Evolutionary conservation across 2,329 filamentous ascomycete genomes (phyloP).

Genomic region (Xylariaceae sp.): DNA sequence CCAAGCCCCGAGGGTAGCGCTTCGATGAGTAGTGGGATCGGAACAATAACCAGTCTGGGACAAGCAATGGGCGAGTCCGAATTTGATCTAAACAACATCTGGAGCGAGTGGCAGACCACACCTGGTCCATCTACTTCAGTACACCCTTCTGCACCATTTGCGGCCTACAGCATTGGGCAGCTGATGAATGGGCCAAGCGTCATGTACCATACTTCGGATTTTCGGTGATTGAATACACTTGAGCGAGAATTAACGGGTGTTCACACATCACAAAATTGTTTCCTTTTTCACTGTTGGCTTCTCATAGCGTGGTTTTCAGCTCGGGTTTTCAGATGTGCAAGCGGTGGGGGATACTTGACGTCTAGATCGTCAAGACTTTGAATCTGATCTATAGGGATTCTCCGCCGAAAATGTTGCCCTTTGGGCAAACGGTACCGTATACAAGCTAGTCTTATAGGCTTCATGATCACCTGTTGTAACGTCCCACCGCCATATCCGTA

Average conservation of each 20-base stretch:
- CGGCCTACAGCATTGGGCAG: not conserved
- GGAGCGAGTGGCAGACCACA: slow-evolving; percentile 10
- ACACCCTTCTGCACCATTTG: not conserved
- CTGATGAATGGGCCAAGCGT: not conserved
- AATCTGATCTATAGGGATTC: not conserved
- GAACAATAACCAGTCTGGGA: slow-evolving; percentile 15
- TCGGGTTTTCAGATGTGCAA: not conserved
- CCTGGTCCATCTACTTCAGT: not conserved
- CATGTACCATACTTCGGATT: not conserved
- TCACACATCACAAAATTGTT: not conserved
- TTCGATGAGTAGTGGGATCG: slow-evolving; percentile 23
- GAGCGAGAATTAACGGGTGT: not conserved
- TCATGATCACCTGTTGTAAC: too few relatives aligned
- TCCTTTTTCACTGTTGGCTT: too few relatives aligned
- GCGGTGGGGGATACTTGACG: not conserved
- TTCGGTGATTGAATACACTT: not conserved
- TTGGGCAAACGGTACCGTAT: too few relatives aligned
- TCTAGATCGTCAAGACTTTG: not conserved
- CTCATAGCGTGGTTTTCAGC: too few relatives aligned
- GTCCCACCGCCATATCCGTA: too few relatives aligned
- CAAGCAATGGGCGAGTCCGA: slow-evolving; percentile 27
- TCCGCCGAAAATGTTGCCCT: not conserved
- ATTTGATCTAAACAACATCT: slow-evolving; percentile 17
- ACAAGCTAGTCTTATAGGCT: too few relatives aligned
- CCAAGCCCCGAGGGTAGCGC: slow-evolving; percentile 30